Percentiles rank a stretch among this genome's conserved stretches.
These are phyloP conservation scores for Trypanosoma avium DNA, from an alignment of 208 protist species.

Conservation along the genomic window DNA sequence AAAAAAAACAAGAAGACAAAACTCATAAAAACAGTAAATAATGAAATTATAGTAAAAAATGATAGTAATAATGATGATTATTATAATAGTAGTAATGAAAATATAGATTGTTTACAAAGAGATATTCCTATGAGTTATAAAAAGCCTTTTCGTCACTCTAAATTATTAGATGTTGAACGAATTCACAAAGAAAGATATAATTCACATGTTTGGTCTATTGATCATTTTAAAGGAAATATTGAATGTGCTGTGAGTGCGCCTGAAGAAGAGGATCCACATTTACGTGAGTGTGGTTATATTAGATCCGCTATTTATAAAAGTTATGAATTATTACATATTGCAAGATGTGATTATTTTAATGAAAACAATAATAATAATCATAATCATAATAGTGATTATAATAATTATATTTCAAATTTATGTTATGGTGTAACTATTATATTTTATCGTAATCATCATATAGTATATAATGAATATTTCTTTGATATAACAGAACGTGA, in stretches of 20 bases:
- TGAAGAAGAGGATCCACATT: neutral
- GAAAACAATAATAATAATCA: neutral
- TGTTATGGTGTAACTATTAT: conserved; percentile 9
- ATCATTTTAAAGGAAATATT: conserved; percentile 16
- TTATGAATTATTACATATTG: conserved; percentile 16
- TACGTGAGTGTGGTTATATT: conserved; percentile 13
- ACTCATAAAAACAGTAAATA: neutral
- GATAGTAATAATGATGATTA: neutral
- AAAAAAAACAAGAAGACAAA: neutral
- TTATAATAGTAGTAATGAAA: too few species aligned
- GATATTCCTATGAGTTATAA: conserved; percentile 1
- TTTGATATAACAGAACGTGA: conserved; percentile 12
- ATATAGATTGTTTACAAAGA: too few species aligned
- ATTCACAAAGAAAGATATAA: conserved; percentile 9
- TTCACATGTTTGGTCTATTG: conserved; percentile 17
- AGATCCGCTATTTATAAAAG: conserved; percentile 6
- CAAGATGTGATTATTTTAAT: conserved; percentile 1
- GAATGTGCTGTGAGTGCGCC: conserved; percentile 10
- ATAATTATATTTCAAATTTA: too few species aligned
- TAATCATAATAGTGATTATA: neutral
- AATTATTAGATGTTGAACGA: conserved; percentile 9
- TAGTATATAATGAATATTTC: conserved; percentile 17
- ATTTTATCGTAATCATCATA: conserved; percentile 13
- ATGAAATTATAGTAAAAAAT: neutral
- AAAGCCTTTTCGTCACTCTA: conserved; percentile 14